Percentiles rank a stretch among this genome's conserved stretches.
phyloP scores from a whole-genome alignment of 2,329 filamentous ascomycete genomes.

The Phialophora macrospora region DNA sequence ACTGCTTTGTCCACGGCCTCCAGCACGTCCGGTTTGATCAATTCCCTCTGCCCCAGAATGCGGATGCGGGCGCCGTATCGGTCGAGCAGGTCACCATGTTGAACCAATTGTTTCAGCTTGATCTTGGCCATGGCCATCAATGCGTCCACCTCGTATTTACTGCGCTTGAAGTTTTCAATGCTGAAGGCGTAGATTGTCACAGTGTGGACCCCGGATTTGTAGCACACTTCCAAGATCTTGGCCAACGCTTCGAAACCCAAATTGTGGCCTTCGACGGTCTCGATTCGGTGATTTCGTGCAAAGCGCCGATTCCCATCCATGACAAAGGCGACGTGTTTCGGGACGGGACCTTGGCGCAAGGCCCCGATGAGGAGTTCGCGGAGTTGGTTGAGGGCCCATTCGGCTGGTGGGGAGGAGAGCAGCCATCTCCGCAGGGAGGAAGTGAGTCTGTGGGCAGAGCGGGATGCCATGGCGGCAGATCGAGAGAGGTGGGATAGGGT shows the following conservation, averaged over 20 bases:
- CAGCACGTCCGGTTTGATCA: slow-evolving; percentile 85
- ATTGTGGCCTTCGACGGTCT: slow-evolving; percentile 95
- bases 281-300: slow-evolving; percentile 86
- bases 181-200: slow-evolving; percentile 98
- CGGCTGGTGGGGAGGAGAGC: slow-evolving; percentile 83
- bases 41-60: slow-evolving; percentile 79
- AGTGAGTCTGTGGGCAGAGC: slow-evolving; percentile 9
- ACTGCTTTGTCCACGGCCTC: slow-evolving; percentile 86
- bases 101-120: slow-evolving; percentile 86
- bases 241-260: slow-evolving; percentile 94
- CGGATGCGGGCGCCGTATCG: slow-evolving; percentile 87
- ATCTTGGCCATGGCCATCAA: slow-evolving; percentile 98
- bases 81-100: slow-evolving; percentile 91
- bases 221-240: slow-evolving; percentile 95
- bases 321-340: slow-evolving; percentile 96
- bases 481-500: neutral
- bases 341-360: slow-evolving; percentile 86
- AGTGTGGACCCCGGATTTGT: slow-evolving; percentile 94
- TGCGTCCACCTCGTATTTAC: slow-evolving; percentile 93
- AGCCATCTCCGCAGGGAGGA: slow-evolving; percentile 70
- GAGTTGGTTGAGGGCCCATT: slow-evolving; percentile 81
- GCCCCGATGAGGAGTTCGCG: slow-evolving; percentile 87
- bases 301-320: slow-evolving; percentile 98
- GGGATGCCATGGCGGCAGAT: slow-evolving; percentile 17
- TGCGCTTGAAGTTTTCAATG: slow-evolving; percentile 98